Evolutionary conservation across 148 eudicot species (phyloP), one percentile per base, ranked within the genome.

Genomic region (Arctostaphylos glauca): DNA sequence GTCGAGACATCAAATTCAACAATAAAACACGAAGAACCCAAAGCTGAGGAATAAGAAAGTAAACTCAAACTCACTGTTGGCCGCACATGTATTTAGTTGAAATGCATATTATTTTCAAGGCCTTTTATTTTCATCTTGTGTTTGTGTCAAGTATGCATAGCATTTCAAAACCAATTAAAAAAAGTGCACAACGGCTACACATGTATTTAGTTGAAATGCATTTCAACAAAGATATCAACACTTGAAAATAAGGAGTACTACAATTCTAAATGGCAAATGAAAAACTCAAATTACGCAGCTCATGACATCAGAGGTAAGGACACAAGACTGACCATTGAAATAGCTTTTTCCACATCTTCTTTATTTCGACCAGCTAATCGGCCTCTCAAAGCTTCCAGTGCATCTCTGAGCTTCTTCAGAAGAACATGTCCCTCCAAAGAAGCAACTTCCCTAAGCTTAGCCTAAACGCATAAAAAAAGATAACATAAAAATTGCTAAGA

Each of bases 381-480:
- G 15, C 96, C 97, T 88, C 91, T 96, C 89, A 96, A 82, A 83
- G 83, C 88, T 85, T 96, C 97, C 81, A 96, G 70, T 19, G 98
- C 98, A 87, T 96, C 99, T 86, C 98, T 88, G n/a, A 96, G 92
- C 88, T 96, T 96, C 88, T 94, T 96, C 85, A 96, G 82, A 83
- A 96, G 94, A 77, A 96, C 99, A 84, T 96, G 99, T 77, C 99
- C 99, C 82, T 96, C 99, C 80, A 96, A 87, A 74, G 99, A 96
- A 78, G 96, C 90, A 75, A 87, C 89, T 76, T 94, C 99, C 85
- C 90, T 89, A 75, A 94, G 83, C 88, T 93, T 96, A 16, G 98
- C 98, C 99, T 96, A 83, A 81, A 87, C 75, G 62, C 70, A 82
- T 60, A 60, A 49, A 14, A 76, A 25, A 76, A 47, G 31, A 66